phyloP scores from a whole-genome alignment of 352 stramenopile species.

The Pythium dissimile region DNA sequence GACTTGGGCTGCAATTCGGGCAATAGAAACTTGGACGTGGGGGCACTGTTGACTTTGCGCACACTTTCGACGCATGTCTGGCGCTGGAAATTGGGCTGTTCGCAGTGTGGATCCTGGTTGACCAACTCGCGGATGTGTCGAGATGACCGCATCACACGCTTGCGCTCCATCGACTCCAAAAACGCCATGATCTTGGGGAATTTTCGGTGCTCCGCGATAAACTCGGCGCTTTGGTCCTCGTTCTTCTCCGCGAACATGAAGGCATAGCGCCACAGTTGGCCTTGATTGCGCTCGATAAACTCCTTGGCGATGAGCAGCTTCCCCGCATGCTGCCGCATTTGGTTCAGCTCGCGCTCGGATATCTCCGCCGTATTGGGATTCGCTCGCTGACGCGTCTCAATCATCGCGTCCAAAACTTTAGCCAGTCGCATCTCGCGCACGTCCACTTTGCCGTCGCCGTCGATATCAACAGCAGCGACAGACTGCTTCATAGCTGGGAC shows the following conservation, averaged over 20 bases:
- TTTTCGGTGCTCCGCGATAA: conserved; percentile 61
- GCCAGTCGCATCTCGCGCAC: conserved; percentile 63
- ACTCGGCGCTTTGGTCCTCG: conserved; percentile 51
- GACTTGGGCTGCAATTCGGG: conserved; percentile 48
- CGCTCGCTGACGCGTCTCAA: conserved; percentile 25
- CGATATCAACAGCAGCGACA: conserved; percentile 53
- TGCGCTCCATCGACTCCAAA: conserved; percentile 55
- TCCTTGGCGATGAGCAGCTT: conserved; percentile 61
- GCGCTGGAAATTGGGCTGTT: conserved; percentile 12
- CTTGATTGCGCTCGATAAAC: conserved; percentile 67
- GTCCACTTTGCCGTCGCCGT: conserved; percentile 61
- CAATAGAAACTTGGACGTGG: conserved; percentile 41
- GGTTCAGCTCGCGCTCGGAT: conserved; percentile 34
- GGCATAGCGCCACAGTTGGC: conserved; percentile 60
- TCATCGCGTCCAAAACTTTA: conserved; percentile 59
- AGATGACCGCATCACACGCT: conserved; percentile 56
- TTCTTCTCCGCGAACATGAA: conserved; percentile 62
- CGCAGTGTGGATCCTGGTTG: conserved; percentile 9
- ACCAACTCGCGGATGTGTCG: conserved; percentile 34
- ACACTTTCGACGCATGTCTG: conserved; percentile 67
- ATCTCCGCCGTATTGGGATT: not conserved
- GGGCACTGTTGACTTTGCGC: conserved; percentile 40
- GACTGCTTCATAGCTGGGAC: not conserved
- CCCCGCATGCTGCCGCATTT: conserved; percentile 49
- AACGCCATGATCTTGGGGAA: conserved; percentile 64